phyloP scores from a whole-genome alignment of 805 yeast genomes.

The Hanseniaspora taiwanica region DNA sequence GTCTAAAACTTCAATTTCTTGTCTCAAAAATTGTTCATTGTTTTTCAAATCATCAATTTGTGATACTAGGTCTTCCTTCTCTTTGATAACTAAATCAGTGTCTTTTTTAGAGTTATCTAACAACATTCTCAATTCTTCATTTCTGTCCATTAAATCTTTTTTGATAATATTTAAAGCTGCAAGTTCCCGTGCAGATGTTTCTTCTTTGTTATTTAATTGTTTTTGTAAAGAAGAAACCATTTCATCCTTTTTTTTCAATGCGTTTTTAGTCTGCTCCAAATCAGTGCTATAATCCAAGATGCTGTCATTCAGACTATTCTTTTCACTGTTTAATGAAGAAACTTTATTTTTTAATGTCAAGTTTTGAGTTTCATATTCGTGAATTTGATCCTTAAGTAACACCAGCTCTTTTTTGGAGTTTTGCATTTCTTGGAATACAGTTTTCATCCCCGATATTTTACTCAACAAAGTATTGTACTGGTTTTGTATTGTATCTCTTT shows the following conservation, averaged over 20 bases:
- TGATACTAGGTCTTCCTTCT: constrained; percentile 24
- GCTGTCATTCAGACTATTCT: constrained; percentile 28
- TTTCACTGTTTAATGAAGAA: constrained; percentile 23
- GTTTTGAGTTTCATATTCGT: constrained; percentile 33
- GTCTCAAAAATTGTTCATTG: constrained; percentile 5
- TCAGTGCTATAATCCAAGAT: constrained; percentile 38
- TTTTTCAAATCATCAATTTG: constrained; percentile 9
- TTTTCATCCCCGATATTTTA: constrained; percentile 59
- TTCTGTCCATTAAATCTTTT: constrained; percentile 13
- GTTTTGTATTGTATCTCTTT: constrained; percentile 42
- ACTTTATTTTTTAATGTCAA: constrained; percentile 23
- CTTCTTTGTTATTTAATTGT: constrained; percentile 20
- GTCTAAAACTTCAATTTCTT: constrained; percentile 1
- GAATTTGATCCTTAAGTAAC: constrained; percentile 35
- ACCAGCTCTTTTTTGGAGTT: constrained; percentile 53
- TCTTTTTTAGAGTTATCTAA: constrained; percentile 25
- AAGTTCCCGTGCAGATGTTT: constrained; percentile 25
- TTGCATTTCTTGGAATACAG: constrained; percentile 61
- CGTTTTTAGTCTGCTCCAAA: constrained; percentile 34
- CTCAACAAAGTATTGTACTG: constrained; percentile 51
- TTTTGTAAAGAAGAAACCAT: constrained; percentile 29
- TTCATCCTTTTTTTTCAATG: constrained; percentile 35
- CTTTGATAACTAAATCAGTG: constrained; percentile 22
- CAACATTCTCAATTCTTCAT: constrained; percentile 29
- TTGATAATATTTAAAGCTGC: constrained; percentile 16